Percentiles rank a stretch among this genome's conserved stretches.
These are phyloP conservation scores for Coemansia sp. DNA, from an alignment of 192 early-diverging fungal species.

Conservation along the genomic window DNA sequence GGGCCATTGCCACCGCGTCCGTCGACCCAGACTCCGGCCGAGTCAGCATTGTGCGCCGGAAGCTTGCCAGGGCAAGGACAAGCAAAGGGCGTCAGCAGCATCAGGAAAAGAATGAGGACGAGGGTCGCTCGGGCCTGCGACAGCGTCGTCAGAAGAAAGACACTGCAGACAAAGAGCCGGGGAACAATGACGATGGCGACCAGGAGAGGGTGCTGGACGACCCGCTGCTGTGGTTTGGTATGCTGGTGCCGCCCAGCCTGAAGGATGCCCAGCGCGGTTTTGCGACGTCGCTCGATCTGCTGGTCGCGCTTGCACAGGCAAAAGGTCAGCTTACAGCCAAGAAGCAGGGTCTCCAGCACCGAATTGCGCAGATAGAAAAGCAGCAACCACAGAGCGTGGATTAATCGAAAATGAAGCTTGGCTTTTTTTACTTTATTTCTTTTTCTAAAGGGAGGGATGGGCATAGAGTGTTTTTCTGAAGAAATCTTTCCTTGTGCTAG, in stretches of 20 bases:
- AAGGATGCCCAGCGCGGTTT: slow-evolving; percentile 47
- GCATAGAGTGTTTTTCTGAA: no score
- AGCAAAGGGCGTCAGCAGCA: background rate
- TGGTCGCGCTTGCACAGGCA: slow-evolving; percentile 38
- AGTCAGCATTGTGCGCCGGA: background rate
- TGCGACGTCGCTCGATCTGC: slow-evolving; percentile 19
- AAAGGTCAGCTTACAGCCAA: slow-evolving; percentile 1
- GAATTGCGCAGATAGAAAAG: background rate
- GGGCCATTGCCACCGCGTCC: slow-evolving; percentile 29
- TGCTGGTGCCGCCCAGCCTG: slow-evolving; percentile 49
- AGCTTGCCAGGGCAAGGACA: background rate
- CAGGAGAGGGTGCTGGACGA: slow-evolving; percentile 12
- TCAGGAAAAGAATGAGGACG: no score
- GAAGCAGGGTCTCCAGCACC: background rate
- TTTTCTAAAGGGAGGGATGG: background rate
- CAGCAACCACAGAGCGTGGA: background rate
- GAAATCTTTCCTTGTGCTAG: no score
- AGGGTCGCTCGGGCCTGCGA: background rate
- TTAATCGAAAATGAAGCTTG: background rate
- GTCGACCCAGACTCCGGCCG: slow-evolving; percentile 4
- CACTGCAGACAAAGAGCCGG: background rate
- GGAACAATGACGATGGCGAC: background rate
- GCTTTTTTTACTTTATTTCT: background rate
- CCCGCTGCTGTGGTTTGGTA: slow-evolving; percentile 53
- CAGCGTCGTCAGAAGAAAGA: no score